Evolutionary conservation across 345 rosid species (phyloP), one percentile per base, ranked within the genome.

Genomic region (Cardiospermum halicacabum): DNA sequence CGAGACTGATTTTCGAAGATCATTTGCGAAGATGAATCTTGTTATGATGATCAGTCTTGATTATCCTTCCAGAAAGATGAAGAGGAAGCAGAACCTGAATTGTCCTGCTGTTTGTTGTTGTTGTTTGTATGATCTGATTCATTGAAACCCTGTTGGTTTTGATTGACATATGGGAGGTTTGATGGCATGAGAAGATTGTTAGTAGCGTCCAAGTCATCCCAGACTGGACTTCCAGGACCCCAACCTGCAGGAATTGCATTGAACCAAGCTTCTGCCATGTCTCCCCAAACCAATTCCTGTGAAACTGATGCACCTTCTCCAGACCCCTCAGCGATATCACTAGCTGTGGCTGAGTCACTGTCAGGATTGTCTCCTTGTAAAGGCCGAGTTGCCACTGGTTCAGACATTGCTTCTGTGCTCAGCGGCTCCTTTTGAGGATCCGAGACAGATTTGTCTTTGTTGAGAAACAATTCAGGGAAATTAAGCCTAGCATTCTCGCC

Each of bases 211-310:
- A 94, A 67, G 70, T 92, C 93, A 74, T 92, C 98, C 98, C 98
- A 89, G 0, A 89, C 89, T 27, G 98, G 78, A 69, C 96, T 89
- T 12, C 84, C 96, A 12, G 96, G 96, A 49, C 93, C 96, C 96
- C 96, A 88, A 57, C 85, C 96, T 25, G 80, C 80, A 12, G 87
- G 90, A 64, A 89, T 84, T 34, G 93, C 84, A 82, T 82, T 82
- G 78, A 83, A 77, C 96, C 98, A 92, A 58, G 82, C 86, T 37
- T 85, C 96, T 21, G 84, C 80, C 91, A 77, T 82, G 13, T 87
- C 96, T 67, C 89, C 89, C 89, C 92, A 87, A 21, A 18, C 79
- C 65, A 71, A 54, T 58, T 78, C 96, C 56, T 75, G 83, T 19
- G 82, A 49, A 63, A 64, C 72, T 3, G 78, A 73, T 51, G 34